Conservation (phyloP, 2,329 filamentous ascomycete genomes). For the Karstenula rhodostoma region DNA sequence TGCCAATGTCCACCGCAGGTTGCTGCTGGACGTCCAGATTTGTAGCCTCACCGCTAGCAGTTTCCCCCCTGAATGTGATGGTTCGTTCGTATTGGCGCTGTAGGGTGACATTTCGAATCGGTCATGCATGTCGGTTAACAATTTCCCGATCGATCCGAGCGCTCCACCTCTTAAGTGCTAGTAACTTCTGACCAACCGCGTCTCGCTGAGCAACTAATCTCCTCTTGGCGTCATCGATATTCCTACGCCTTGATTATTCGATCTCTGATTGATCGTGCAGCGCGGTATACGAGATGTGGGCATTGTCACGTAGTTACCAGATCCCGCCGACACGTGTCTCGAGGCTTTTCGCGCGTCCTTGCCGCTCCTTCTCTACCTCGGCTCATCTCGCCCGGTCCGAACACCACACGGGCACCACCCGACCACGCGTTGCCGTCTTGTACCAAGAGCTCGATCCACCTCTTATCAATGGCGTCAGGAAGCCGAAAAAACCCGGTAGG, state of each 20-base stretch:
- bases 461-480: conserved; percentile 56
- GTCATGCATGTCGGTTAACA: neutral
- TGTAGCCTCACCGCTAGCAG: neutral
- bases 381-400: neutral
- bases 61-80: neutral
- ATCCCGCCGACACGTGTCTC: neutral
- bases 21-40: neutral
- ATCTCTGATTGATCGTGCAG: neutral
- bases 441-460: conserved; percentile 59
- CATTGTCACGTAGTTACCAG: neutral
- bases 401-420: too few relatives aligned
- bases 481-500: conserved; percentile 59
- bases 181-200: neutral
- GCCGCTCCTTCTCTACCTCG: neutral
- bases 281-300: neutral
- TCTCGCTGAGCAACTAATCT: neutral
- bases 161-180: neutral
- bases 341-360: neutral
- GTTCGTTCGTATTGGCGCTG: neutral
- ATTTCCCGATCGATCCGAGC: neutral
- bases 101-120: neutral
- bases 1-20: neutral
- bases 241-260: too few relatives aligned
- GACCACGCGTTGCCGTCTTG: conserved; percentile 52
- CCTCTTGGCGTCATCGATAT: too few relatives aligned